Percentiles rank a stretch among this genome's conserved stretches.
These are phyloP conservation scores for Astrocystis sublimbata DNA, from an alignment of 495 filamentous ascomycete species.

Conservation along the genomic window DNA sequence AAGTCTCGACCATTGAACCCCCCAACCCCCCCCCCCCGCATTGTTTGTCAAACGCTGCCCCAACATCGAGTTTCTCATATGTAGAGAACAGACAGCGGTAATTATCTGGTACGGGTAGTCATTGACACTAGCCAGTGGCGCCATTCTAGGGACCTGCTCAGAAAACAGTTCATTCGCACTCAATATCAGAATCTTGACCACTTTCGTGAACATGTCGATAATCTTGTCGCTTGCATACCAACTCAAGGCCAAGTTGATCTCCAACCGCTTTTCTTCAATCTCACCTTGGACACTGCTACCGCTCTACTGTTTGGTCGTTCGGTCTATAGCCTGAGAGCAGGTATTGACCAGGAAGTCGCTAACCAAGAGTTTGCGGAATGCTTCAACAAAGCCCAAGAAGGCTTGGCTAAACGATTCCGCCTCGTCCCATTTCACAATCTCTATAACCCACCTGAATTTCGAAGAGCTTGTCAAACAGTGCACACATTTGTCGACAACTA, in stretches of 20 bases:
- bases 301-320: slow-evolving; percentile 42
- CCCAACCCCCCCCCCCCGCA: neutral
- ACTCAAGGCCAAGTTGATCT: slow-evolving; percentile 42
- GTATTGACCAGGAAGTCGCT: slow-evolving; percentile 24
- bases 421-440: slow-evolving; percentile 42
- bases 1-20: neutral
- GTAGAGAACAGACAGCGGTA: neutral
- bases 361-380: slow-evolving; percentile 37
- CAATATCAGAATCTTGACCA: slow-evolving; percentile 43
- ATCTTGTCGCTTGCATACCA: slow-evolving; percentile 12
- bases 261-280: slow-evolving; percentile 48
- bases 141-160: slow-evolving; percentile 36
- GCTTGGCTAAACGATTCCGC: slow-evolving; percentile 41
- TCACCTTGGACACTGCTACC: slow-evolving; percentile 45
- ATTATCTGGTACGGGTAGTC: too few relatives aligned
- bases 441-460: slow-evolving; percentile 35
- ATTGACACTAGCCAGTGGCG: too few relatives aligned
- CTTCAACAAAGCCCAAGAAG: slow-evolving; percentile 42
- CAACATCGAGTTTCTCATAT: neutral
- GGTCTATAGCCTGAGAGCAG: slow-evolving; percentile 36
- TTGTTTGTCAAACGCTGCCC: neutral
- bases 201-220: slow-evolving; percentile 33
- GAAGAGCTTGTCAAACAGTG: slow-evolving; percentile 40
- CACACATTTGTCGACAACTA: slow-evolving; percentile 43
- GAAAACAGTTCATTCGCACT: slow-evolving; percentile 54